Conservation (phyloP, 306 rosid genomes). For the Prunus dulcis region DNA sequence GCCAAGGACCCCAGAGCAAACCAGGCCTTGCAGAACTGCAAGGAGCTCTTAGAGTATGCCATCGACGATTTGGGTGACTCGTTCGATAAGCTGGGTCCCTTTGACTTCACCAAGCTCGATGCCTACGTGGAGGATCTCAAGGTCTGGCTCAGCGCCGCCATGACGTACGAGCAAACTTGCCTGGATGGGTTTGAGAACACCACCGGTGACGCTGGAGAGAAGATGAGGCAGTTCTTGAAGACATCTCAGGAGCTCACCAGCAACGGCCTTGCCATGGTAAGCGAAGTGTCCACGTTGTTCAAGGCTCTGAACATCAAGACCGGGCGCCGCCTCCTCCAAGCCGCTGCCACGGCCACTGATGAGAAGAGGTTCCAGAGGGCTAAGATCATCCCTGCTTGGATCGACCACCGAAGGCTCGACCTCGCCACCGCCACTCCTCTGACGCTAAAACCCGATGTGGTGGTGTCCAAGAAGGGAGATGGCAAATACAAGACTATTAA, state of each 20-base stretch:
- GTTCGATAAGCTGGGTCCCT: constrained; percentile 22
- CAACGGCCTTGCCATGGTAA: constrained; percentile 65
- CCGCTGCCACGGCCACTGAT: not conserved
- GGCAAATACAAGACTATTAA: constrained; percentile 54
- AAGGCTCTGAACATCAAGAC: not conserved
- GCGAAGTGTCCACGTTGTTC: constrained; percentile 15
- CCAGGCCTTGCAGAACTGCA: constrained; percentile 55
- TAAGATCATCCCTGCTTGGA: constrained; percentile 45
- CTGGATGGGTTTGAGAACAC: constrained; percentile 58
- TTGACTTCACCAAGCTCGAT: constrained; percentile 32
- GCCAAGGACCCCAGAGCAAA: constrained; percentile 44
- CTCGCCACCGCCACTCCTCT: constrained; percentile 18
- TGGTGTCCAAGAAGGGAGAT: constrained; percentile 63
- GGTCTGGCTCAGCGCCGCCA: constrained; percentile 57
- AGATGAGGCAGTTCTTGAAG: constrained; percentile 42
- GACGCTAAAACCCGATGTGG: constrained; percentile 34
- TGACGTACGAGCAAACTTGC: constrained; percentile 63
- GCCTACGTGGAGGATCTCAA: constrained; percentile 48
- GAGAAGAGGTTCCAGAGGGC: not conserved
- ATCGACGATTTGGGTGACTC: constrained; percentile 46
- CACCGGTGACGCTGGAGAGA: constrained; percentile 36
- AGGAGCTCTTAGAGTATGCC: constrained; percentile 52
- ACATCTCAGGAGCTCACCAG: constrained; percentile 43
- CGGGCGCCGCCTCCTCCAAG: constrained; percentile 10
- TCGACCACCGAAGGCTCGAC: constrained; percentile 15